These are phyloP conservation scores for Biscogniauxia sp. DNA, from an alignment of 2,329 filamentous ascomycete genomes.

Conservation along the genomic window DNA sequence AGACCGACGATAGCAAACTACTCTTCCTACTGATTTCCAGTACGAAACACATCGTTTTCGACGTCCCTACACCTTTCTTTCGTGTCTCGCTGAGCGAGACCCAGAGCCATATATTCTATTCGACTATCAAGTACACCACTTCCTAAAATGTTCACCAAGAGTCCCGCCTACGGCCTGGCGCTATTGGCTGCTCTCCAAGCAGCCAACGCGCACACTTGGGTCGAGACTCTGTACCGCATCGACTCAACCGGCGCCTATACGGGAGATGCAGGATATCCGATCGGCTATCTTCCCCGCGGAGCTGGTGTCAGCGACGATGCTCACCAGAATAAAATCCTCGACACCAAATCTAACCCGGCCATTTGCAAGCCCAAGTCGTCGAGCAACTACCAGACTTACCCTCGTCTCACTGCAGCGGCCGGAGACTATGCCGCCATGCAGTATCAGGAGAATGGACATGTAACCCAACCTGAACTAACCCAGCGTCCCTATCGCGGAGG, in stretches of 20 bases:
- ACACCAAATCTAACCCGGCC: conserved; percentile 44
- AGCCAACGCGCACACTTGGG: conserved; percentile 70
- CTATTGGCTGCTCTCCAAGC: conserved; percentile 33
- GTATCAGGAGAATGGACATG: conserved; percentile 76
- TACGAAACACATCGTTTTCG: not conserved
- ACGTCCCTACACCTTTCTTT: conserved; percentile 4
- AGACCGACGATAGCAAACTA: not conserved
- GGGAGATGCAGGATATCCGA: conserved; percentile 70
- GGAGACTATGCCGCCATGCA: conserved; percentile 65
- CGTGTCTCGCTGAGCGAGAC: conserved; percentile 26
- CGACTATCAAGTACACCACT: conserved; percentile 1
- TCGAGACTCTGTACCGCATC: conserved; percentile 73
- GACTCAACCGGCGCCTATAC: conserved; percentile 71
- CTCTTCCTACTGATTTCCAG: conserved; percentile 3
- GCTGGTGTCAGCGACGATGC: conserved; percentile 55
- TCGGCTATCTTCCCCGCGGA: conserved; percentile 63
- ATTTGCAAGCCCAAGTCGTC: conserved; percentile 65
- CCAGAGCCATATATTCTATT: conserved; percentile 2
- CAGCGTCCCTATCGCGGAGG: conserved; percentile 60
- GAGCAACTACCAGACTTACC: conserved; percentile 53
- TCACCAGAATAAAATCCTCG: conserved; percentile 58
- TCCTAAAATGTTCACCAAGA: conserved; percentile 20
- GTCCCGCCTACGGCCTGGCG: conserved; percentile 15
- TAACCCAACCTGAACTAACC: conserved; percentile 60
- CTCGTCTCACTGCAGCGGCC: conserved; percentile 54